phyloP scores from a whole-genome alignment of 768 basidiomycete species.

The Hydnomerulius pinastri region DNA sequence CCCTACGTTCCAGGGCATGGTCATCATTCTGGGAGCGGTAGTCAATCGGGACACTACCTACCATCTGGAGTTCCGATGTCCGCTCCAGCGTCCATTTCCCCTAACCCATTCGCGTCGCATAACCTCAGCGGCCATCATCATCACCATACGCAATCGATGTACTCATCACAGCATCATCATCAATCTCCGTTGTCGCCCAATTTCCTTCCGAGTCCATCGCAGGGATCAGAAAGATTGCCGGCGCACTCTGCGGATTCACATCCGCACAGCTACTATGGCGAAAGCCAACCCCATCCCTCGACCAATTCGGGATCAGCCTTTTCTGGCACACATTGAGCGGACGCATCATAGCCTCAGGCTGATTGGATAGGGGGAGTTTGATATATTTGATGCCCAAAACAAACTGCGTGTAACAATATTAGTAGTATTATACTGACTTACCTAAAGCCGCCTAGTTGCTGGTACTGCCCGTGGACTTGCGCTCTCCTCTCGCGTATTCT shows the following conservation, averaged over 20 bases:
- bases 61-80: slow-evolving; percentile 49
- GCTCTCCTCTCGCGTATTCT: slow-evolving; percentile 23
- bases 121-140: slow-evolving; percentile 25
- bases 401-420: slow-evolving; percentile 34
- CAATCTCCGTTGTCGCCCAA: slow-evolving; percentile 29
- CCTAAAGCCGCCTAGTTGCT: slow-evolving; percentile 31
- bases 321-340: slow-evolving; percentile 31
- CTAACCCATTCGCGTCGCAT: slow-evolving; percentile 35
- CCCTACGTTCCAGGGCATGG: slow-evolving; percentile 39
- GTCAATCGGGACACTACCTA: slow-evolving; percentile 30
- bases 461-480: slow-evolving; percentile 1
- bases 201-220: slow-evolving; percentile 33
- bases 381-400: slow-evolving; percentile 20
- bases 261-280: slow-evolving; percentile 32
- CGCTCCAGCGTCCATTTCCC: slow-evolving; percentile 50
- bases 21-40: slow-evolving; percentile 42
- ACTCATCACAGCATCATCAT: slow-evolving; percentile 33
- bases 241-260: slow-evolving; percentile 25
- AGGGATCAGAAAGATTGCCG: slow-evolving; percentile 30
- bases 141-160: slow-evolving; percentile 30
- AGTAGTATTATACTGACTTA: slow-evolving; percentile 37
- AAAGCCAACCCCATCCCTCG: slow-evolving; percentile 28
- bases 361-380: slow-evolving; percentile 22
- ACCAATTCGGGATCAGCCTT: slow-evolving; percentile 29
- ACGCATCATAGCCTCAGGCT: neutral